Percentiles rank a stretch among this genome's conserved stretches.
Conservation (phyloP, 129 eudicot species). For the Flaveria robusta region DNA sequence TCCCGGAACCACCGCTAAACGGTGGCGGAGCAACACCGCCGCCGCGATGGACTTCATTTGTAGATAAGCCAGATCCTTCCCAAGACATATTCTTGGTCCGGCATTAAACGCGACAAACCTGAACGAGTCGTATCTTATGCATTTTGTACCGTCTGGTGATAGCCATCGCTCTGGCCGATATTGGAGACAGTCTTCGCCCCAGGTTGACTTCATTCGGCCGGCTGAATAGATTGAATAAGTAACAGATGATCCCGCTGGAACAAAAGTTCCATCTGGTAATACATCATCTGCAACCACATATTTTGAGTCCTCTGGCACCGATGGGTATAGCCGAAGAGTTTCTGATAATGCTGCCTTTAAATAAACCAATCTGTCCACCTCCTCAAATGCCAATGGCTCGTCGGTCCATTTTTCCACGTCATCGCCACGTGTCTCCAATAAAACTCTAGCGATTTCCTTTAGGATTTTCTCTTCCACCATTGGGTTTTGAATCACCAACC, state of each 20-base stretch:
- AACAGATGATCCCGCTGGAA: slow-evolving; percentile 74
- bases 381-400: slow-evolving; percentile 69
- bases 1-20: slow-evolving; percentile 54
- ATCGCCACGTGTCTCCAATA: slow-evolving; percentile 80
- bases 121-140: slow-evolving; percentile 55
- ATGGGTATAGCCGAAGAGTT: slow-evolving; percentile 77
- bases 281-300: slow-evolving; percentile 69
- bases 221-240: slow-evolving; percentile 81
- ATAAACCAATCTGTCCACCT: slow-evolving; percentile 71
- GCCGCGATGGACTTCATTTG: slow-evolving; percentile 92
- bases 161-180: slow-evolving; percentile 81
- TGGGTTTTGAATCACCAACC: slow-evolving; percentile 75
- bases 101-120: slow-evolving; percentile 81
- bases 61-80: slow-evolving; percentile 73
- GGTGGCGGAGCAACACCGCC: slow-evolving; percentile 75
- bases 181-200: slow-evolving; percentile 82
- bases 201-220: slow-evolving; percentile 67
- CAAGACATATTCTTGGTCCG: slow-evolving; percentile 79
- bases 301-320: slow-evolving; percentile 89
- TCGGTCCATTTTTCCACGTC: slow-evolving; percentile 62
- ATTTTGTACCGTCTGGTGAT: slow-evolving; percentile 50
- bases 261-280: slow-evolving; percentile 77
- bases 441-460: slow-evolving; percentile 52
- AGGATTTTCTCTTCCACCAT: slow-evolving; percentile 61
- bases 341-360: slow-evolving; percentile 77